A percentile compares a stretch with the other conserved stretches of the same genome.
Conservation (phyloP, 2,329 filamentous ascomycete genomes). For the Acephala macrosclerotiorum region DNA sequence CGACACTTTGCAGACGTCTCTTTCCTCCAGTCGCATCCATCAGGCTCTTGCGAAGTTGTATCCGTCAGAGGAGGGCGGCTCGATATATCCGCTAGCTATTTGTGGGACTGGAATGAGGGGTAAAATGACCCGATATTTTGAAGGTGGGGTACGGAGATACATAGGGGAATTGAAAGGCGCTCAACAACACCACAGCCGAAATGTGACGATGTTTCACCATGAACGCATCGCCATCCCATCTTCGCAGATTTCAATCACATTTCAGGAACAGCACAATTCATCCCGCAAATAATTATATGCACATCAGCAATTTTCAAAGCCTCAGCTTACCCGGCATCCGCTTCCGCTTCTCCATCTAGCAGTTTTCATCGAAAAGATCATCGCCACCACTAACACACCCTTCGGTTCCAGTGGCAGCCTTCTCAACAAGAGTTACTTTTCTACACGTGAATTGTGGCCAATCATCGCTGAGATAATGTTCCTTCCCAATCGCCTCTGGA, state of each 20-base stretch:
- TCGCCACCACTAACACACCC: slow-evolving; percentile 17
- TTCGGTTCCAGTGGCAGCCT: neutral
- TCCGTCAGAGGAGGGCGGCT: neutral
- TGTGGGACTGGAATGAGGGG: slow-evolving; percentile 25
- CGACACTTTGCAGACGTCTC: slow-evolving; percentile 15
- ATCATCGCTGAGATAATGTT: slow-evolving; percentile 2
- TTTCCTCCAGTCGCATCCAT: neutral
- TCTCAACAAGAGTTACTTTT: neutral
- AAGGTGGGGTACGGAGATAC: slow-evolving; percentile 2
- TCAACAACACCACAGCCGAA: slow-evolving; percentile 26
- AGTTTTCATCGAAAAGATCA: slow-evolving; percentile 3
- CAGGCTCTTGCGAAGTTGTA: neutral
- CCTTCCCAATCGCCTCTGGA: neutral
- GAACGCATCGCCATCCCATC: slow-evolving; percentile 6
- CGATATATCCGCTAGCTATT: neutral
- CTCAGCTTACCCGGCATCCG: slow-evolving; percentile 5
- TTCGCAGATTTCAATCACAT: slow-evolving; percentile 21
- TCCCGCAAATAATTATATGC: slow-evolving; percentile 8
- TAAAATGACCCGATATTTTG: slow-evolving; percentile 13
- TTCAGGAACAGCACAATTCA: slow-evolving; percentile 16
- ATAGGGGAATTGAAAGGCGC: slow-evolving; percentile 1
- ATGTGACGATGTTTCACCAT: slow-evolving; percentile 21
- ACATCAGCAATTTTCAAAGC: slow-evolving; percentile 10
- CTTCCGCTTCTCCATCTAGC: slow-evolving; percentile 1
- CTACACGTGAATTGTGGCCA: slow-evolving; percentile 4